Evolutionary conservation across 352 stramenopile genomes (phyloP).

Genomic region (Phytophthora melonis): DNA sequence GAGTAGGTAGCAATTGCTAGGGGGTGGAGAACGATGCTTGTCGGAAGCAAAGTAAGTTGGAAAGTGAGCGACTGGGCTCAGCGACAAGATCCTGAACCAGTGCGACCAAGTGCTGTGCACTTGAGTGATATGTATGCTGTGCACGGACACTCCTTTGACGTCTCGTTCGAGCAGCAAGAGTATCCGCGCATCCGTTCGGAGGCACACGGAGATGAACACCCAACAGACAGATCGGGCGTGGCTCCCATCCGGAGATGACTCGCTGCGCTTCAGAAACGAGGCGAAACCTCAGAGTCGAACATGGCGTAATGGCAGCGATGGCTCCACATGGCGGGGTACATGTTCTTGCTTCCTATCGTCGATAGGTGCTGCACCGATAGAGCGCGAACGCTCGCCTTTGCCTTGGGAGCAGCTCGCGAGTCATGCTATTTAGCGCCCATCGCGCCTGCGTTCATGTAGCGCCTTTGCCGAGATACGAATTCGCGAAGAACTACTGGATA

Average conservation of each 20-base stretch:
- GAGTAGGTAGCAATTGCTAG: slow-evolving; percentile 16
- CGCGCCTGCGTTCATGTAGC: background rate
- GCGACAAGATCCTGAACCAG: slow-evolving; percentile 18
- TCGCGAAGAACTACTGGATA: slow-evolving; percentile 15
- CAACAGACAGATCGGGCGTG: slow-evolving; percentile 31
- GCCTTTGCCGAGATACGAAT: slow-evolving; percentile 33
- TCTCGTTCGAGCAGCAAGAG: slow-evolving; percentile 32
- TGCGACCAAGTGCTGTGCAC: slow-evolving; percentile 2
- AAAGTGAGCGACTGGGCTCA: slow-evolving; percentile 23
- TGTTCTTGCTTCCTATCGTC: background rate
- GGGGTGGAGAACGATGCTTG: slow-evolving; percentile 32
- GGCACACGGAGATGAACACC: slow-evolving; percentile 28
- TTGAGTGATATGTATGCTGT: slow-evolving; percentile 3
- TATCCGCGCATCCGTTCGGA: slow-evolving; percentile 22
- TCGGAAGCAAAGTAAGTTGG: slow-evolving; percentile 39
- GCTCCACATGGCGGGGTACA: slow-evolving; percentile 15
- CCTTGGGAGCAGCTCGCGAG: background rate
- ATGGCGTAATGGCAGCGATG: slow-evolving; percentile 22
- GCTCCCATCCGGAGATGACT: slow-evolving; percentile 24
- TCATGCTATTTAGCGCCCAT: background rate
- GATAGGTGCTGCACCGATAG: slow-evolving; percentile 34
- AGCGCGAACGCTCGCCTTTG: slow-evolving; percentile 14
- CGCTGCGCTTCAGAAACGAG: slow-evolving; percentile 25
- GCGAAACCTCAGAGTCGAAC: slow-evolving; percentile 25
- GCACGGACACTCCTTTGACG: slow-evolving; percentile 5